phyloP scores from a whole-genome alignment of 139 green algal genomes.

The Chlamydomonas applanata region DNA sequence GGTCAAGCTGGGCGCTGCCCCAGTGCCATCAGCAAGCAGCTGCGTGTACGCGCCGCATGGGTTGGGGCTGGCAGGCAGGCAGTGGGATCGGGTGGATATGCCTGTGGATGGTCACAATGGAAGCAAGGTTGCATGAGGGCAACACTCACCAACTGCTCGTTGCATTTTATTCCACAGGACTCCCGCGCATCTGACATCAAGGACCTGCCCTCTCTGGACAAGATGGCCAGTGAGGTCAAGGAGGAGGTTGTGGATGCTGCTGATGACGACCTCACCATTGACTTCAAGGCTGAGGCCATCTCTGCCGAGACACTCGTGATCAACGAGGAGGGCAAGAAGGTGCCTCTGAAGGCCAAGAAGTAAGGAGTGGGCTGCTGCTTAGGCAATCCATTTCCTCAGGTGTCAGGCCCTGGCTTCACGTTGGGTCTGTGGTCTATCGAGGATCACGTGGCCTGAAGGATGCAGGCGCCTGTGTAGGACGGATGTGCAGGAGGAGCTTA shows the following conservation, averaged over 20 bases:
- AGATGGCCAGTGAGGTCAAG: slow-evolving; percentile 46
- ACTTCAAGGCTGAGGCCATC: slow-evolving; percentile 58
- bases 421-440: no score
- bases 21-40: no score
- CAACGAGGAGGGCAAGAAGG: slow-evolving; percentile 57
- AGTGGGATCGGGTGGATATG: background rate
- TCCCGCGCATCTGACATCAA: slow-evolving; percentile 39
- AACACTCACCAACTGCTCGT: background rate
- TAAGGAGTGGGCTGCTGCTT: no score
- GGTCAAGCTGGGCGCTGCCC: no score
- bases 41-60: no score
- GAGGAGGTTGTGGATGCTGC: slow-evolving; percentile 28
- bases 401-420: no score
- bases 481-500: no score
- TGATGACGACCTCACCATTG: slow-evolving; percentile 18
- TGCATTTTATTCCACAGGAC: slow-evolving; percentile 1
- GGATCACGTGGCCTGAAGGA: no score
- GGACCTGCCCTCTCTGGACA: slow-evolving; percentile 48
- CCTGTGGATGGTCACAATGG: background rate
- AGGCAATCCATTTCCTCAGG: no score
- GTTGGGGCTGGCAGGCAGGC: background rate
- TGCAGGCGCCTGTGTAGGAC: no score
- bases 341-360: slow-evolving; percentile 50
- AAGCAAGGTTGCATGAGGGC: background rate
- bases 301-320: slow-evolving; percentile 52